Evolutionary conservation across 1,284 basidiomycete genomes (phyloP).

Genomic region (Ustilago tritici): DNA sequence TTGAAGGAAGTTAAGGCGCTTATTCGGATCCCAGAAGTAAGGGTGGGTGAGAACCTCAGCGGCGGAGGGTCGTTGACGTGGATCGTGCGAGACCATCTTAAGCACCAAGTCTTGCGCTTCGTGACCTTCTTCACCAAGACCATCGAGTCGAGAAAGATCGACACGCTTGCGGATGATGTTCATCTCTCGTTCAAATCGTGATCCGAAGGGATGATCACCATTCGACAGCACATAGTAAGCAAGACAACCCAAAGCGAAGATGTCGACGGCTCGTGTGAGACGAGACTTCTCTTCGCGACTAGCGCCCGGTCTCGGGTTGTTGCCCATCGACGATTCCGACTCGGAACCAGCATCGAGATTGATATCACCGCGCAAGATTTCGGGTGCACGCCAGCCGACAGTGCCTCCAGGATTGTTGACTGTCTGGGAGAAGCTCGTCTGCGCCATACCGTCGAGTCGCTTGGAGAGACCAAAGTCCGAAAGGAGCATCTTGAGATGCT

Average conservation of each 20-base stretch:
- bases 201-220: slow-evolving; percentile 67
- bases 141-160: slow-evolving; percentile 58
- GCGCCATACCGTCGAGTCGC: slow-evolving; percentile 64
- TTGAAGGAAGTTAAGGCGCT: slow-evolving; percentile 90
- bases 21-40: slow-evolving; percentile 93
- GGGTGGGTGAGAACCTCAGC: slow-evolving; percentile 87
- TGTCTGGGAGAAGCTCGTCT: slow-evolving; percentile 67
- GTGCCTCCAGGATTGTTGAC: slow-evolving; percentile 68
- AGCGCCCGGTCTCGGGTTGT: slow-evolving; percentile 22
- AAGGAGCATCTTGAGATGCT: slow-evolving; percentile 65
- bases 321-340: slow-evolving; percentile 52
- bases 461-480: slow-evolving; percentile 69
- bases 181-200: slow-evolving; percentile 68
- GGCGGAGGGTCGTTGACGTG: slow-evolving; percentile 81
- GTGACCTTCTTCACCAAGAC: slow-evolving; percentile 63
- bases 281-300: slow-evolving; percentile 51
- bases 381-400: slow-evolving; percentile 68
- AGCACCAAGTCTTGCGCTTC: slow-evolving; percentile 66
- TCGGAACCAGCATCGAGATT: slow-evolving; percentile 56
- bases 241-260: slow-evolving; percentile 68
- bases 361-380: slow-evolving; percentile 64
- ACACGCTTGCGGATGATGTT: slow-evolving; percentile 62
- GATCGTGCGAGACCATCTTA: slow-evolving; percentile 59
- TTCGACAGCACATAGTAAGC: slow-evolving; percentile 67
- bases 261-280: slow-evolving; percentile 66